Evolutionary conservation across 352 stramenopile species (phyloP).

Genomic region (Globisporangium polare): DNA sequence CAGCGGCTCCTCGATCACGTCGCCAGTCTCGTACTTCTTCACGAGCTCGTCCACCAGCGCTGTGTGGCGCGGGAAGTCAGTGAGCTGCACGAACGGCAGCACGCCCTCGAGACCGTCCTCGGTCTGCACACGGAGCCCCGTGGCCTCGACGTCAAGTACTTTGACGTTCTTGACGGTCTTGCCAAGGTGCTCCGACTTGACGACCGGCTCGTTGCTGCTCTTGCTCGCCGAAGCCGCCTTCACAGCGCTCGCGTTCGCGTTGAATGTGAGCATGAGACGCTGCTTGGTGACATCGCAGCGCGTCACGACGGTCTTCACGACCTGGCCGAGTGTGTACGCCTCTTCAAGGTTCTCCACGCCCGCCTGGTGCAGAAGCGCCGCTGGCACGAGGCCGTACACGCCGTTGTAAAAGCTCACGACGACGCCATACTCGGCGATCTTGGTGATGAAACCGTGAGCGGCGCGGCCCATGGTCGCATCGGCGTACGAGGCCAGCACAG

Average conservation of each 20-base stretch:
- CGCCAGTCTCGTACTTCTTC: conserved; percentile 40
- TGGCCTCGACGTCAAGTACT: conserved; percentile 60
- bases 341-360: conserved; percentile 83
- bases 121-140: conserved; percentile 74
- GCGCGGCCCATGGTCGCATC: conserved; percentile 69
- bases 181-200: conserved; percentile 42
- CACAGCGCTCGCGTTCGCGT: conserved; percentile 33
- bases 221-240: conserved; percentile 3
- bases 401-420: conserved; percentile 96
- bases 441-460: conserved; percentile 91
- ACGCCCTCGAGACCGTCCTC: conserved; percentile 66
- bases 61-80: conserved; percentile 78
- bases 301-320: conserved; percentile 79
- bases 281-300: conserved; percentile 73
- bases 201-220: neutral
- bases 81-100: conserved; percentile 81
- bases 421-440: conserved; percentile 90
- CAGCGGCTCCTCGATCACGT: conserved; percentile 50
- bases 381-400: conserved; percentile 91
- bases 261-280: conserved; percentile 86
- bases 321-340: conserved; percentile 83
- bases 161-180: conserved; percentile 57
- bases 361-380: conserved; percentile 75
- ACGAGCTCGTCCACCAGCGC: conserved; percentile 72
- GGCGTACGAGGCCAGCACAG: conserved; percentile 75